A percentile compares a stretch with the other conserved stretches of the same genome.
These are phyloP conservation scores for Thyridium curvatum DNA, from an alignment of 2,329 filamentous ascomycete species.

Conservation along the genomic window DNA sequence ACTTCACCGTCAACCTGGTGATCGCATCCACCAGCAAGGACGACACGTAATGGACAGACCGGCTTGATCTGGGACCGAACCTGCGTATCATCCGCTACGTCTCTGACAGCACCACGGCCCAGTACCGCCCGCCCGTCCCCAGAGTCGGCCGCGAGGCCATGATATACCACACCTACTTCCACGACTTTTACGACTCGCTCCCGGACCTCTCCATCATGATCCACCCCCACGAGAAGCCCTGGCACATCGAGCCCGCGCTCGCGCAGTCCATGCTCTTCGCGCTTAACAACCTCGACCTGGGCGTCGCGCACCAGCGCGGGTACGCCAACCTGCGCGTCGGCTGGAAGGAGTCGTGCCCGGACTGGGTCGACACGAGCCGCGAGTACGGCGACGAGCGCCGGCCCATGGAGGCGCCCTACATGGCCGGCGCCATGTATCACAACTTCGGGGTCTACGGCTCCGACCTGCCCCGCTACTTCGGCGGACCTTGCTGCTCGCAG, in stretches of 20 bases:
- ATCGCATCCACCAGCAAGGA: constrained; percentile 17
- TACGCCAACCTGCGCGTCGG: constrained; percentile 51
- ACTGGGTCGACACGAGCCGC: constrained; percentile 36
- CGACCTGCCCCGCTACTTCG: constrained; percentile 20
- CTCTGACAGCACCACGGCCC: constrained; percentile 39
- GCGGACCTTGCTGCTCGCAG: constrained; percentile 25
- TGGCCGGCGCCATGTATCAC: constrained; percentile 18
- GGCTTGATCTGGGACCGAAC: constrained; percentile 19
- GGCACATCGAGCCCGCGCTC: constrained; percentile 27
- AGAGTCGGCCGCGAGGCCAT: constrained; percentile 59
- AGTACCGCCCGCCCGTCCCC: constrained; percentile 38
- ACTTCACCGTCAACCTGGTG: constrained; percentile 20
- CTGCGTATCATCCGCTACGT: constrained; percentile 34
- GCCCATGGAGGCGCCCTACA: constrained; percentile 17
- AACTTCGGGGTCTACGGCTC: constrained; percentile 15
- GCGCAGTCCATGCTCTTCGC: constrained; percentile 22
- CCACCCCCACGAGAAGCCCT: constrained; percentile 46
- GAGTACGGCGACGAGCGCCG: too few relatives aligned
- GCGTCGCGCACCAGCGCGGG: constrained; percentile 34
- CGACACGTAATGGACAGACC: constrained; percentile 21
- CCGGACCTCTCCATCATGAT: constrained; percentile 55
- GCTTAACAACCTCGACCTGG: constrained; percentile 23
- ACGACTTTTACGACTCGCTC: constrained; percentile 54
- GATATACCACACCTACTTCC: constrained; percentile 55
- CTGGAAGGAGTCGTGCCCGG: constrained; percentile 49